Conservation (phyloP, 345 rosid species). For the Syzygium oleosum region DNA sequence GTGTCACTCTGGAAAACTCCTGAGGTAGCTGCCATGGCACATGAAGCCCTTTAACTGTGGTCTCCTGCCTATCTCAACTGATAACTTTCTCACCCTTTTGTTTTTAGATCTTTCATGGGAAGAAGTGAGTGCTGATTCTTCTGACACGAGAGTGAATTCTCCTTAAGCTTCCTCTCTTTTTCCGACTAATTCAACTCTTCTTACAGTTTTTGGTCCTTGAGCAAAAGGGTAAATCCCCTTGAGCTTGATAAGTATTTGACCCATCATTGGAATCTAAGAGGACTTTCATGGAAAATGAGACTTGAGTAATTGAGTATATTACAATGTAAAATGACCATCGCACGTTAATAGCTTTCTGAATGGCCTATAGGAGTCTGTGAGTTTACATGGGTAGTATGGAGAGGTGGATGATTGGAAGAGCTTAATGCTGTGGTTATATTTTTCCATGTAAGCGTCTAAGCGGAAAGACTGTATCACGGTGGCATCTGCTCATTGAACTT, state of each 20-base stretch:
- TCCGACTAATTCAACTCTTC: background rate
- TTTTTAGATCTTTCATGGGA: background rate
- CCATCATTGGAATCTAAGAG: background rate
- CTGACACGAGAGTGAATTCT: background rate
- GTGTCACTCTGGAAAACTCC: background rate
- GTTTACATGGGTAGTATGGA: background rate
- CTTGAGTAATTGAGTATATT: background rate
- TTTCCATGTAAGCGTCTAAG: background rate
- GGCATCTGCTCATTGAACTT: background rate
- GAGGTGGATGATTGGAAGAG: background rate
- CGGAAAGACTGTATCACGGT: background rate
- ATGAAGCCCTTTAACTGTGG: background rate
- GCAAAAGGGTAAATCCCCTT: background rate
- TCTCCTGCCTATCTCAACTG: background rate
- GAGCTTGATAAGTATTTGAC: background rate
- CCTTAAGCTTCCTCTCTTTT: background rate
- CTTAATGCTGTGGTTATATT: background rate
- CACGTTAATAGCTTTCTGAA: background rate
- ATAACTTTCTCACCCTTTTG: background rate
- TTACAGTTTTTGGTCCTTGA: background rate
- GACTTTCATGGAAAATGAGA: background rate
- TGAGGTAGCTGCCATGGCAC: background rate
- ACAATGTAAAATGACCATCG: background rate
- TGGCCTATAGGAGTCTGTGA: background rate
- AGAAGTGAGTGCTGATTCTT: background rate